These are phyloP conservation scores for Chloropicon primus DNA, from an alignment of 139 green algal species.

Conservation along the genomic window DNA sequence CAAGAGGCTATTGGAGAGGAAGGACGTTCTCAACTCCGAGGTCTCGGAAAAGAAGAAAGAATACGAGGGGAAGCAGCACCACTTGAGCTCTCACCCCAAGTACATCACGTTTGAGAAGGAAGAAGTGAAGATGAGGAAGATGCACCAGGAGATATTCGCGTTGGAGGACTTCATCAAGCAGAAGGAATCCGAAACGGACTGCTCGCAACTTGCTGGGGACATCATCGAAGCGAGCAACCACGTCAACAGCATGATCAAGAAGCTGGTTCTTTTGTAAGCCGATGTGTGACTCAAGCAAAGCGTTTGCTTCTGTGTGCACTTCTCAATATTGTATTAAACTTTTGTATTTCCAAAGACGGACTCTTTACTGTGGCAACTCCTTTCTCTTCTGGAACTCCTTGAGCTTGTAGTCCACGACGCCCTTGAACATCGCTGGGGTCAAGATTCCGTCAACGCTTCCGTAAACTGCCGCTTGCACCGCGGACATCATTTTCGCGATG, in stretches of 20 bases:
- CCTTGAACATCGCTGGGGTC: conserved; percentile 10
- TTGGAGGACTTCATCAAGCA: conserved; percentile 11
- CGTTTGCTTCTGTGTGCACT: not conserved
- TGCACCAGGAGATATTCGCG: conserved; percentile 9
- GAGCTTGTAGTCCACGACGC: conserved; percentile 15
- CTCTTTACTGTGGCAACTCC: not conserved
- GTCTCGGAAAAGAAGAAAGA: conserved; percentile 9
- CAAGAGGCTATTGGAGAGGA: conserved; percentile 2
- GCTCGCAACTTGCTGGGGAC: conserved; percentile 7
- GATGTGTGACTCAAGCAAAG: too few relatives aligned
- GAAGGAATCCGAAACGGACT: conserved; percentile 21
- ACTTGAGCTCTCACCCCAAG: conserved; percentile 15
- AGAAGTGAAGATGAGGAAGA: conserved; percentile 18
- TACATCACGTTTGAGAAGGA: conserved; percentile 19
- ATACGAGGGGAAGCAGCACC: conserved; percentile 14
- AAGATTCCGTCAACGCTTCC: conserved; percentile 5
- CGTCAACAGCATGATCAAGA: conserved; percentile 17
- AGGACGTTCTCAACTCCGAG: conserved; percentile 5
- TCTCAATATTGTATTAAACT: not conserved
- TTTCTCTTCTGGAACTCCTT: conserved; percentile 6
- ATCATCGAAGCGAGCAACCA: conserved; percentile 13
- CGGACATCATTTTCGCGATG: conserved; percentile 89
- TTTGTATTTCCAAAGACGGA: too few relatives aligned
- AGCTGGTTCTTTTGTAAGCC: not conserved
- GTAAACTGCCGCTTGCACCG: conserved; percentile 26